Evolutionary conservation across 2,329 filamentous ascomycete genomes (phyloP).

Genomic region (Cadophora sp.): DNA sequence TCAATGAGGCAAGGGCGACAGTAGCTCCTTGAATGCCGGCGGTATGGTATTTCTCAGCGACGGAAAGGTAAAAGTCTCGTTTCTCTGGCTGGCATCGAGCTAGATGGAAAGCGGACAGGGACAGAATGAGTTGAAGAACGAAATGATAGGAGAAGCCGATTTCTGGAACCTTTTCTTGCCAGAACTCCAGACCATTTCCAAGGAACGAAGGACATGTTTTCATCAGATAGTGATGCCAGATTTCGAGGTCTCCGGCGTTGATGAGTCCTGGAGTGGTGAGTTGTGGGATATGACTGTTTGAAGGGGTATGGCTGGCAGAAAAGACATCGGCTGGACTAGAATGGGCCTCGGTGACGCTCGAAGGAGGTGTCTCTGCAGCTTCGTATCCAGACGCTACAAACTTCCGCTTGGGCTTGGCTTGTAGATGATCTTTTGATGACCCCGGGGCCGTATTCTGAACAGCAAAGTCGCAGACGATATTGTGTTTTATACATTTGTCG

Average conservation of each 20-base stretch:
- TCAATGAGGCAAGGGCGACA: neutral
- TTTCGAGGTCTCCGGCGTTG: neutral
- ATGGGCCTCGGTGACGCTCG: neutral
- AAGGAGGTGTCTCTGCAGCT: neutral
- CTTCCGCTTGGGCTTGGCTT: neutral
- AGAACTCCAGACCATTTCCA: neutral
- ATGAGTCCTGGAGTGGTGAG: neutral
- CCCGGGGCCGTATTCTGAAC: neutral
- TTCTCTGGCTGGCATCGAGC: neutral
- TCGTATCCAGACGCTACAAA: conserved; percentile 6
- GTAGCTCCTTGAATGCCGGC: neutral
- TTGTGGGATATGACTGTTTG: neutral
- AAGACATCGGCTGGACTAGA: neutral
- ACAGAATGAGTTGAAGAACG: neutral
- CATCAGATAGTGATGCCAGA: conserved; percentile 5
- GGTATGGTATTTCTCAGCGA: neutral
- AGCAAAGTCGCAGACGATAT: neutral
- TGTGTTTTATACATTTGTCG: neutral
- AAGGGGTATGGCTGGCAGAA: neutral
- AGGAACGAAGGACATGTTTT: neutral
- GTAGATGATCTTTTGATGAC: neutral
- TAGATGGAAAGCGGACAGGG: neutral
- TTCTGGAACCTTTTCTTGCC: neutral
- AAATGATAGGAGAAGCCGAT: conserved; percentile 4
- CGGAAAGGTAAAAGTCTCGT: neutral